Evolutionary conservation across 352 stramenopile genomes (phyloP), one percentile per base, ranked within the genome.

Genomic region (Globisporangium paroecandrum): DNA sequence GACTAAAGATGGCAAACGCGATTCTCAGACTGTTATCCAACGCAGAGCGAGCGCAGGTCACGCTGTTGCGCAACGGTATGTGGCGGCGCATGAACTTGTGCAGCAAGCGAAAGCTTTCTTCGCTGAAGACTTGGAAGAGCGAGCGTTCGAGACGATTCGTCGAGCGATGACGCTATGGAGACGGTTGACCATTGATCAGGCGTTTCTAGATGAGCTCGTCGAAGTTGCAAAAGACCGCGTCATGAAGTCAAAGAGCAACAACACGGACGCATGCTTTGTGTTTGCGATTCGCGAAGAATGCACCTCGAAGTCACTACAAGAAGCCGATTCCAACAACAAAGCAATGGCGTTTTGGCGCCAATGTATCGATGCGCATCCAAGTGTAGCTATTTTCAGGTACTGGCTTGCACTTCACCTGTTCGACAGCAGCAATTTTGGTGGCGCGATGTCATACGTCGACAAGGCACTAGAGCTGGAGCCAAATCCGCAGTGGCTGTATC

Each of bases 401-500:
- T 66, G 51, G 47, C 61, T 59, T 38, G 61, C 47, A 5, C 47
- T 24, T 4, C n/a, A 24, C 6, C 34, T 60, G 27, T 43, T 34
- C 46, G 51, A 58, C 1, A 4, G 10, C 34, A 27, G 27, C 34
- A 58, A 20, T 5, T 38, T 38, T 54, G 27, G 18, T 25, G 61
- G n/a, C n/a, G 61, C 61, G 13, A 6, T 49, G 20, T 0, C 18
- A 6, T 46, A 38, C 24, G 29, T 60, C 22, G 47, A 59, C 29
- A 49, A 59, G 7, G 61, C 61, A 8, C 47, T 66, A 15, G 47
- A 54, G 20, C 51, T 66, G 4, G 61, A 66, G 61, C 27, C 9
- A 3, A 58, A 66, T 54, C 47, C 61, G 22, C 51, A 53, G 47
- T 66, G 61, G 61, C 24, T 66, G 22, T 66, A 66, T 25, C 34